Percentiles rank a stretch among this genome's conserved stretches.
phyloP scores from a whole-genome alignment of 163 green algal genomes.

The Volvox carteri region DNA sequence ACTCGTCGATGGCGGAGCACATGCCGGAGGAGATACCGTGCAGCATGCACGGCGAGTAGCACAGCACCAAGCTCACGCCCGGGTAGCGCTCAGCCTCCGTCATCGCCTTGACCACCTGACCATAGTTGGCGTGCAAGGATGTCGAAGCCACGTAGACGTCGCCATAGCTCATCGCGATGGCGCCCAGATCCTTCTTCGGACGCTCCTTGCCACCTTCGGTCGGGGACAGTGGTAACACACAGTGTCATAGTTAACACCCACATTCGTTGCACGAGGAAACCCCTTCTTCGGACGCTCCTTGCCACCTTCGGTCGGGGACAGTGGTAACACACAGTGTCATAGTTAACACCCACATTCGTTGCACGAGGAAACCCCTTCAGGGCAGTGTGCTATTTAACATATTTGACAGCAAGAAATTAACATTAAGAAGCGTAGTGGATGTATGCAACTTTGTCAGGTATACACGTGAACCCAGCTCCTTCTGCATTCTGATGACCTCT shows the following conservation, averaged over 20 bases:
- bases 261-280: no score
- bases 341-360: no score
- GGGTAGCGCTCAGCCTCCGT: conserved; percentile 73
- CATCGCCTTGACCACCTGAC: conserved; percentile 73
- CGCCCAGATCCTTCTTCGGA: conserved; percentile 76
- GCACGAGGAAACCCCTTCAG: no score
- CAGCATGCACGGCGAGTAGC: conserved; percentile 75
- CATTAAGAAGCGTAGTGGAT: no score
- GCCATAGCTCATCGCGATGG: conserved; percentile 59
- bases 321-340: no score
- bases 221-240: no score
- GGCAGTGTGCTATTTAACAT: no score
- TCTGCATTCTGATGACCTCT: no score
- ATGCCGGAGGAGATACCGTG: conserved; percentile 72
- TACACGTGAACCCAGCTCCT: no score
- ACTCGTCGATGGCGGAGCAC: conserved; percentile 58
- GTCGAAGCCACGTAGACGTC: conserved; percentile 73
- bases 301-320: conserved; percentile 57
- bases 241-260: no score
- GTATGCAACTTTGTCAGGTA: no score
- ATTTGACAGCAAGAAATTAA: no score
- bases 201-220: conserved; percentile 66
- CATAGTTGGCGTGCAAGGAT: conserved; percentile 73
- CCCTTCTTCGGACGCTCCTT: conserved; percentile 76
- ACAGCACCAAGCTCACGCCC: conserved; percentile 71